Base-by-base conservation (phyloP, 1,139 yeast genomes). In the Groenewaldozyma sp. region DNA sequence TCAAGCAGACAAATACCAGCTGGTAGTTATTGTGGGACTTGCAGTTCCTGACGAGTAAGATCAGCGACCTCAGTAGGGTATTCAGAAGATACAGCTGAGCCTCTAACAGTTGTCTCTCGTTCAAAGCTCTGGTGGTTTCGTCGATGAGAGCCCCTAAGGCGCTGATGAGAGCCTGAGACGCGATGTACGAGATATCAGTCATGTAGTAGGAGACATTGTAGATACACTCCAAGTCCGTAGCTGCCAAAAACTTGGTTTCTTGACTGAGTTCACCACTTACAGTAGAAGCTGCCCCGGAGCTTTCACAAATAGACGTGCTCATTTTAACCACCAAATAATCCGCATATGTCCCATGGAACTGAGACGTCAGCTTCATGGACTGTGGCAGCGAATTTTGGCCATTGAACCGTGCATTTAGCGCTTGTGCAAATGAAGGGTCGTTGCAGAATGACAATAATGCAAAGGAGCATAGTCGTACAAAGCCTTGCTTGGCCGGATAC, bases 401-500 rank as follows among this genome's bases (percentile, higher is more conserved):
- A 18, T 56, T 58, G 37, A 60, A 59, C 21, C 49, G 41, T 3
- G 28, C 31, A 35, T 51, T 48, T 18, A 60, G 47, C 6, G 55
- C 45, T 19, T 39, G 50, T 26, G 56, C 53, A 41, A 58, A 58
- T 11, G 46, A 47, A 11, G 49, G 45, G 35, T 77, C 80, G 1
- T 82, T 67, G 0, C 86, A 69, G 35, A 86, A 57, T 47, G 75
- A 74, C 3, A 83, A 64, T 19, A 82, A 56, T 40, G 83, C 69
- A 50, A 76, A 79, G 11, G 79, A 66, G 24, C 79, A 67, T 1
- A 82, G 56, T 42, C 87, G 68, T 1, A 79, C 74, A 37, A 78
- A 61, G 38, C 71, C 75, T 31, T 65, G 61, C 46, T 71, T 64
- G 18, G 63, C 56, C 3, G 63, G 63, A 19, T 62, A 61, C 21